These are phyloP conservation scores for Colletotrichum nymphaeae DNA, from an alignment of 2,329 filamentous ascomycete species.

Conservation along the genomic window DNA sequence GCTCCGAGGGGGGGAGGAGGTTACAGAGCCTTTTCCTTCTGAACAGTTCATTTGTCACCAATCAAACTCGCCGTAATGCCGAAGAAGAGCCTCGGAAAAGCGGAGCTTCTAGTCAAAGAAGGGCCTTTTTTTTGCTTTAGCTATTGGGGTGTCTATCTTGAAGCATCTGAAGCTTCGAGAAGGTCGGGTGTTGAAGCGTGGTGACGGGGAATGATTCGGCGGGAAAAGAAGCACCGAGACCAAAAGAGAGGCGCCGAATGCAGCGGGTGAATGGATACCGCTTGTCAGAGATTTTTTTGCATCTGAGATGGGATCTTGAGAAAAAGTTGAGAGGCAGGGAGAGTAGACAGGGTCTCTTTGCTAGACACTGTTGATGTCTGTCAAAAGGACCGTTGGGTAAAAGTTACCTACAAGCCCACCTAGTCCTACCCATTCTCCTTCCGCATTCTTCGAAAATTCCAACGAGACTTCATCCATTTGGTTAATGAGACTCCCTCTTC, in stretches of 20 bases:
- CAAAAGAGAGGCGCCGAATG: neutral
- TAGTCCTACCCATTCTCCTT: neutral
- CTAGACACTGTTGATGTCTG: neutral
- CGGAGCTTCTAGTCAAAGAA: neutral
- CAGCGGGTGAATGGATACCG: conserved; percentile 5
- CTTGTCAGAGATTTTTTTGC: neutral
- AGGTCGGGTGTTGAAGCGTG: no score
- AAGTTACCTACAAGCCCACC: neutral
- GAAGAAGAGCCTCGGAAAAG: conserved; percentile 17
- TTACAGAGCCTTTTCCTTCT: neutral
- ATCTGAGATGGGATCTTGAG: neutral
- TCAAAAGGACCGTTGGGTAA: neutral
- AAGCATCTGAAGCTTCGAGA: neutral
- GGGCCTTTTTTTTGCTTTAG: neutral
- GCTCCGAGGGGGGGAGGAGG: neutral
- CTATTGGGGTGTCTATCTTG: neutral
- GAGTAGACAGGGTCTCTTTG: conserved; percentile 5
- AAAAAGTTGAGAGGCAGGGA: neutral
- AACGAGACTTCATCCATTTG: neutral
- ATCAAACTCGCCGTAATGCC: conserved; percentile 3
- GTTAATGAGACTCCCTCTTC: neutral
- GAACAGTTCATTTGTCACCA: neutral
- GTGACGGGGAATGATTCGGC: neutral
- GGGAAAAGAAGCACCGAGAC: neutral
- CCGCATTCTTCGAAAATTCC: neutral